These are phyloP conservation scores for Anisodus acutangulus DNA, from an alignment of 257 asterid species.

Conservation along the genomic window DNA sequence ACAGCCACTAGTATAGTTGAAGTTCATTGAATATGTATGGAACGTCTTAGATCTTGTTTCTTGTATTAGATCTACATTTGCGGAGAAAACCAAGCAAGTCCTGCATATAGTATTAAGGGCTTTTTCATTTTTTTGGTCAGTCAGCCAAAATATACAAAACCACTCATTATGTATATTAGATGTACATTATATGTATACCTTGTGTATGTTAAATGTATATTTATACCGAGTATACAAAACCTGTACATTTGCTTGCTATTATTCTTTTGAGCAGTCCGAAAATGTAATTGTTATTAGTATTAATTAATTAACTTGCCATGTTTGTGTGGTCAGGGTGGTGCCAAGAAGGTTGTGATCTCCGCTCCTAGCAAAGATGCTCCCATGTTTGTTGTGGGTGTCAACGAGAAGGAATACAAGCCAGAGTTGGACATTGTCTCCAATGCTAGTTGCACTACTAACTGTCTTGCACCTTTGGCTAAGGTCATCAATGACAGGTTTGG, in stretches of 20 bases:
- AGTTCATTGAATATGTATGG: neutral
- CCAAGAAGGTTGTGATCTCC: conserved; percentile 88
- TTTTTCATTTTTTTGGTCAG: no score
- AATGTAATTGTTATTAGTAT: neutral
- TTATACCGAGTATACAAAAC: no score
- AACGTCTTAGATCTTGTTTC: neutral
- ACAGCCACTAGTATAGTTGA: neutral
- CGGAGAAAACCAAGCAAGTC: neutral
- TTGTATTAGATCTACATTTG: neutral
- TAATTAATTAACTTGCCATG: neutral
- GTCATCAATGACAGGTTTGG: conserved; percentile 77
- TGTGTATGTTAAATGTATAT: no score
- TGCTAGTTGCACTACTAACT: conserved; percentile 85
- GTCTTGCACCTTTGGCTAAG: conserved; percentile 84
- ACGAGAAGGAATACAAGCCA: conserved; percentile 78
- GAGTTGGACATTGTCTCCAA: conserved; percentile 69
- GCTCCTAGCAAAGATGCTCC: conserved; percentile 87
- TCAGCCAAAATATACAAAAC: no score
- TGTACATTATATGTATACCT: no score
- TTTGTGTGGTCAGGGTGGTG: conserved; percentile 66
- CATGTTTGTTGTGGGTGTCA: conserved; percentile 80
- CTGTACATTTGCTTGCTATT: no score
- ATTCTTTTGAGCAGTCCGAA: no score
- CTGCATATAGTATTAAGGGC: neutral
- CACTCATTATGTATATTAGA: no score